Evolutionary conservation across 108 stramenopile genomes (phyloP).

Genomic region (Stephanodiscus triporus): DNA sequence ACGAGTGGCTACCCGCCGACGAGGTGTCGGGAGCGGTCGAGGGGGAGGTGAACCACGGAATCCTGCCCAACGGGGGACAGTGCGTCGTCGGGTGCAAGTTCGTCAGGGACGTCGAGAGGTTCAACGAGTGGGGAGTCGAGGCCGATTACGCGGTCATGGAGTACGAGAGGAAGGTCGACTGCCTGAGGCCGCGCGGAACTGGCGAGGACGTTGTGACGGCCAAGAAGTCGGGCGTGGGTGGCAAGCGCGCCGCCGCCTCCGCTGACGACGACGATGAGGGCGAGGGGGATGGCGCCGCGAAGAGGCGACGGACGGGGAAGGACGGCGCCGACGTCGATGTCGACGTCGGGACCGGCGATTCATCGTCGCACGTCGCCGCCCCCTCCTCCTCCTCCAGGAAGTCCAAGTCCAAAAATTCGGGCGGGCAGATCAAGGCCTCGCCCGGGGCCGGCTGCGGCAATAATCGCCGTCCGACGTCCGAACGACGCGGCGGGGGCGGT

Average conservation of each 20-base stretch:
- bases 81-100: slow-evolving; percentile 53
- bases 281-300: neutral
- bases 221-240: too few relatives aligned
- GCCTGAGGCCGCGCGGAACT: slow-evolving; percentile 1
- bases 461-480: slow-evolving; percentile 26
- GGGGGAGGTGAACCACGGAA: neutral
- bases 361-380: neutral
- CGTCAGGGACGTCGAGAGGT: slow-evolving; percentile 49
- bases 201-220: too few relatives aligned
- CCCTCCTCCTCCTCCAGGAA: neutral
- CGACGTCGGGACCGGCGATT: neutral
- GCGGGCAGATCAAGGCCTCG: slow-evolving; percentile 3
- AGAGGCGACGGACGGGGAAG: neutral
- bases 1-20: slow-evolving; percentile 54
- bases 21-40: slow-evolving; percentile 29
- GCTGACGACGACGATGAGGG: neutral
- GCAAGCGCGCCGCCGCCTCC: neutral
- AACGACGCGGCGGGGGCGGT: slow-evolving; percentile 27
- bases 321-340: neutral
- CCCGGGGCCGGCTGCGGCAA: neutral
- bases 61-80: slow-evolving; percentile 19
- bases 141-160: slow-evolving; percentile 50
- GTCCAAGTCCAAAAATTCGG: neutral
- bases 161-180: slow-evolving; percentile 39
- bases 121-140: slow-evolving; percentile 57